These are phyloP conservation scores for Pichiaceae sp. DNA, from an alignment of 1,139 yeast species.

Conservation along the genomic window DNA sequence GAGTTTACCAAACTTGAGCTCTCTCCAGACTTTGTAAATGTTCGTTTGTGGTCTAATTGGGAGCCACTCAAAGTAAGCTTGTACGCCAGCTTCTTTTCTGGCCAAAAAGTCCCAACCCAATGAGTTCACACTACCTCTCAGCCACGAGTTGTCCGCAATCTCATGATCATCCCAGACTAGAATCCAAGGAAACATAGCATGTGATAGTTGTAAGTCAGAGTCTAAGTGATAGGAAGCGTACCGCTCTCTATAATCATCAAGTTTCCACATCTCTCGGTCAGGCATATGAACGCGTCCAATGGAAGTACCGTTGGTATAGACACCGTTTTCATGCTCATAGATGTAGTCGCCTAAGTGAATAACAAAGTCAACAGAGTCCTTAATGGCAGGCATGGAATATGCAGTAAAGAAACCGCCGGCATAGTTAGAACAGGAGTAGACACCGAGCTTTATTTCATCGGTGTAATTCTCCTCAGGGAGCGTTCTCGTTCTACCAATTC, in stretches of 20 bases:
- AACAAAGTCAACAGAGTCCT: conserved; percentile 10
- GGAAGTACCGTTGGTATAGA: conserved; percentile 9
- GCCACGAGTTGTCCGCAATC: conserved; percentile 12
- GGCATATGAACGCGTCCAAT: conserved; percentile 8
- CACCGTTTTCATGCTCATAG: conserved; percentile 10
- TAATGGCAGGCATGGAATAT: conserved; percentile 9
- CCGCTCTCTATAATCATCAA: conserved; percentile 8
- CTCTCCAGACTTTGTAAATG: conserved; percentile 9
- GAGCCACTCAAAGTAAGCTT: conserved; percentile 11
- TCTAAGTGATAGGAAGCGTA: conserved; percentile 7
- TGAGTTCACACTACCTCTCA: conserved; percentile 10
- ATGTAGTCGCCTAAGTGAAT: conserved; percentile 12
- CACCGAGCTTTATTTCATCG: conserved; percentile 6
- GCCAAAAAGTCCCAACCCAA: conserved; percentile 7
- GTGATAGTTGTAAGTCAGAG: conserved; percentile 9
- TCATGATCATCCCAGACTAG: conserved; percentile 13
- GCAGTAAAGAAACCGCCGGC: conserved; percentile 11
- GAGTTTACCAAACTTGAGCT: conserved; percentile 8
- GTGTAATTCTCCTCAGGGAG: conserved; percentile 6
- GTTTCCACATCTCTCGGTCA: conserved; percentile 7
- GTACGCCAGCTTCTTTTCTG: conserved; percentile 5
- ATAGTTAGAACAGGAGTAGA: conserved; percentile 10
- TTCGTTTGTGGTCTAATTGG: conserved; percentile 8
- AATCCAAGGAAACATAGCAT: conserved; percentile 9
- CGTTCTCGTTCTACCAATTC: conserved; percentile 8